Conservation (phyloP, 768 basidiomycete genomes). For the Hebeloma cylindrosporum region DNA sequence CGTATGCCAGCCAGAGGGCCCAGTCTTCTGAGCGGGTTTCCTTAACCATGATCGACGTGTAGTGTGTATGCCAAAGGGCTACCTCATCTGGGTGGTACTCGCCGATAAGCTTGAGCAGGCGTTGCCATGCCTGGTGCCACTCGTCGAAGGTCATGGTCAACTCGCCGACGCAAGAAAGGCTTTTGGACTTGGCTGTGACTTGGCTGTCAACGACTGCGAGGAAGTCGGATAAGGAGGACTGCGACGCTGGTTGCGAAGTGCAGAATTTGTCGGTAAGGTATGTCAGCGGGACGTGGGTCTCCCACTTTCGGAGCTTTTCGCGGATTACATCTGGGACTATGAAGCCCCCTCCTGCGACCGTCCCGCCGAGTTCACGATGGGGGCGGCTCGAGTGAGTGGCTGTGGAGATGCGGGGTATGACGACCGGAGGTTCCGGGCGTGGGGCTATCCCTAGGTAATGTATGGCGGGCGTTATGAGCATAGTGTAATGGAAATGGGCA, state of each 20-base stretch:
- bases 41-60: constrained; percentile 6
- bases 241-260: background rate
- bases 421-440: too few relatives aligned
- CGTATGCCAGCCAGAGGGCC: constrained; percentile 15
- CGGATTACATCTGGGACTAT: too few relatives aligned
- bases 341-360: too few relatives aligned
- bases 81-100: constrained; percentile 14
- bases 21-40: constrained; percentile 12
- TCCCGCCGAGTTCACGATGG: too few relatives aligned
- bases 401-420: too few relatives aligned
- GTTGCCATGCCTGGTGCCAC: constrained; percentile 23
- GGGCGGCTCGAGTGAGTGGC: too few relatives aligned
- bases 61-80: constrained; percentile 15
- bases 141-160: constrained; percentile 19
- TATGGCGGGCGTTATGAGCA: too few relatives aligned
- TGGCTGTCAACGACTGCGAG: constrained; percentile 3
- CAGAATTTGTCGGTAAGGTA: constrained; percentile 20
- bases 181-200: constrained; percentile 11
- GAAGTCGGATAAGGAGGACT: background rate
- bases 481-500: too few relatives aligned
- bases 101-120: constrained; percentile 14
- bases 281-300: constrained; percentile 17
- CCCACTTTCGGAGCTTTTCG: too few relatives aligned
- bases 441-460: too few relatives aligned
- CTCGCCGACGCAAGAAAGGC: constrained; percentile 13